Evolutionary conservation across 345 rosid genomes (phyloP), one percentile per base, ranked within the genome.

Genomic region (Odontarrhena argentea): DNA sequence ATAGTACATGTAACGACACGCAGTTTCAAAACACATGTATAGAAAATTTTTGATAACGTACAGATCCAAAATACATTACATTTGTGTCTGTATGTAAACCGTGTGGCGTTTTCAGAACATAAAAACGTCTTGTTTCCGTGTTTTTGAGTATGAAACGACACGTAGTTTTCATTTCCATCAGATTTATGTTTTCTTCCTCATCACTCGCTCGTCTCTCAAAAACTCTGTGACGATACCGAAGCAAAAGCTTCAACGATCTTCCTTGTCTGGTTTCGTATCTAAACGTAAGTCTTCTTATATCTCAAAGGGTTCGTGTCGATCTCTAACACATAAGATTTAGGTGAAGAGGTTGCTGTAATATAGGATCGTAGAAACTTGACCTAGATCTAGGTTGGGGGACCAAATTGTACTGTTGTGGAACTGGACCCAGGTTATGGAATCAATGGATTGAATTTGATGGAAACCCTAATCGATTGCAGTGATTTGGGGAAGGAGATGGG

Each of bases 401-500:
- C 58, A 7, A 30, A 34, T 36, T 45, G 3, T 0, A 55, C 1
- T 8, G 36, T 44, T 18, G 22, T 18, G 1, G 4, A 14, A 55
- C 4, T 2, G 7, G 35, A 18, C 43, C 38, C n/a, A 59, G 40
- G 1, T 13, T 25, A 2, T 28, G 25, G 38, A 42, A 26, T 59
- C 0, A 3, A 43, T 44, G 51, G 8, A 0, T 28, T 9, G 9
- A 28, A 43, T 60, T 60, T 45, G 41, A 60, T 60, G 9, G 9
- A 14, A 60, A 44, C 41, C 54, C 14, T 61, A 61, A 18, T 46
- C 41, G 42, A n/a, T 41, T 32, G 60, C 24, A 64, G 65, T 48
- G 22, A 9, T 10, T 64, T 28, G 59, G 11, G 15, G 26, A 63
- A 14, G 0, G 41, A 72, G 61, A 92, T 92, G 98, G 85, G 84